These are phyloP conservation scores for Phytophthora aleatoria DNA, from an alignment of 352 stramenopile species.

Conservation along the genomic window DNA sequence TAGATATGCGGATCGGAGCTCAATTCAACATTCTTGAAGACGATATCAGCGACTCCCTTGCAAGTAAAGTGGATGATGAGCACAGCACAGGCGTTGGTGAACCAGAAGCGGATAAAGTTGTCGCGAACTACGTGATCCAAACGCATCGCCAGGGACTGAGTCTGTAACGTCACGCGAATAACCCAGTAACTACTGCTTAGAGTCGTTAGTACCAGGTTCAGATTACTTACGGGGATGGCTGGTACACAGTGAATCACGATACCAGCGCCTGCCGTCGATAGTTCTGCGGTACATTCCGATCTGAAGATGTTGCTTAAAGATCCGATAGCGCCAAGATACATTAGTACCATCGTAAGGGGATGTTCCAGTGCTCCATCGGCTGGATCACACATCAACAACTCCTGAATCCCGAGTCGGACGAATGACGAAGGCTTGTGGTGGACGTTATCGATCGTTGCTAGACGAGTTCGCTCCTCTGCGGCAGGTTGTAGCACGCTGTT, in stretches of 20 bases:
- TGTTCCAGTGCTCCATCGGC: constrained; percentile 37
- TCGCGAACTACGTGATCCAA: constrained; percentile 29
- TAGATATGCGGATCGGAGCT: constrained; percentile 42
- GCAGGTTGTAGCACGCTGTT: constrained; percentile 24
- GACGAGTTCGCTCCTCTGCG: constrained; percentile 11
- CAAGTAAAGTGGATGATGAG: constrained; percentile 39
- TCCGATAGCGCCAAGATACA: constrained; percentile 44
- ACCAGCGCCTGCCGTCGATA: constrained; percentile 20
- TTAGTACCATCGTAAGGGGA: constrained; percentile 38
- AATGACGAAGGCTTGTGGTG: constrained; percentile 1
- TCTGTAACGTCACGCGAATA: constrained; percentile 43
- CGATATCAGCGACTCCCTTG: constrained; percentile 27
- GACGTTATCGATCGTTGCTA: constrained; percentile 4
- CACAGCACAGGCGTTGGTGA: constrained; percentile 22
- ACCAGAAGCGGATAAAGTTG: constrained; percentile 36
- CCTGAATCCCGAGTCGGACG: constrained; percentile 17
- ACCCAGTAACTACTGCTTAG: constrained; percentile 47
- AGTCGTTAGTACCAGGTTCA: constrained; percentile 38
- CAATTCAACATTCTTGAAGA: constrained; percentile 33
- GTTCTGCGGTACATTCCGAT: constrained; percentile 32
- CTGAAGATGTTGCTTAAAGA: constrained; percentile 53
- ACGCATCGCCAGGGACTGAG: constrained; percentile 26
- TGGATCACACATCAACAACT: constrained; percentile 26
- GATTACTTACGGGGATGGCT: constrained; percentile 35
- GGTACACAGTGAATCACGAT: constrained; percentile 41